A percentile compares a stretch with the other conserved stretches of the same genome.
These are phyloP conservation scores for Staphylotrichum longicolle DNA, from an alignment of 495 filamentous ascomycete genomes.

Conservation along the genomic window DNA sequence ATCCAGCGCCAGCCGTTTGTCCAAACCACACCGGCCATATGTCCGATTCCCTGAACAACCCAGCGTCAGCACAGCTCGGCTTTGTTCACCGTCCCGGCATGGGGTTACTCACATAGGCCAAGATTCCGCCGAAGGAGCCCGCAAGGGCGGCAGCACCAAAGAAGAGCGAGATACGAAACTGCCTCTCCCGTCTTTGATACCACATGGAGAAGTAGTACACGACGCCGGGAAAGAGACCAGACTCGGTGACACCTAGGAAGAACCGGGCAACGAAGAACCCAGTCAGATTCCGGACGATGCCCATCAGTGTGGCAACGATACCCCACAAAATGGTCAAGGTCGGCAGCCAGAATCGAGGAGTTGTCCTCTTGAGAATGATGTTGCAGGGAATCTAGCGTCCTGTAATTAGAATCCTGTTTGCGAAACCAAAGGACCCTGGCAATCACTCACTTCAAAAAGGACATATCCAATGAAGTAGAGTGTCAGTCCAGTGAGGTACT, in stretches of 20 bases:
- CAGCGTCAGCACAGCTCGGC: neutral
- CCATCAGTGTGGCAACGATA: conserved; percentile 67
- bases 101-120: conserved; percentile 53
- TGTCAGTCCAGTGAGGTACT: conserved; percentile 69
- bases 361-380: conserved; percentile 68
- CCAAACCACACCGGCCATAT: conserved; percentile 64
- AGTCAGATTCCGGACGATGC: conserved; percentile 62
- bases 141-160: conserved; percentile 72
- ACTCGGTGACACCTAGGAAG: conserved; percentile 56
- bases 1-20: conserved; percentile 80
- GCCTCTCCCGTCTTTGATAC: conserved; percentile 69
- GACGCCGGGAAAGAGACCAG: conserved; percentile 66
- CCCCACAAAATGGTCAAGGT: conserved; percentile 50
- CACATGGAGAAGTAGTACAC: conserved; percentile 85
- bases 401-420: conserved; percentile 2
- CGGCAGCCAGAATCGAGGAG: conserved; percentile 58
- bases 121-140: conserved; percentile 75
- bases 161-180: conserved; percentile 73
- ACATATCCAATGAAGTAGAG: conserved; percentile 78
- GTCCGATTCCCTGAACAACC: conserved; percentile 42
- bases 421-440: neutral
- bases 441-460: conserved; percentile 39
- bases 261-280: conserved; percentile 64
- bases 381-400: conserved; percentile 62
- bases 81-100: neutral